A percentile compares a stretch with the other conserved stretches of the same genome.
Evolutionary conservation across 1,284 basidiomycete genomes (phyloP).

Genomic region (Marasmius tenuissimus): DNA sequence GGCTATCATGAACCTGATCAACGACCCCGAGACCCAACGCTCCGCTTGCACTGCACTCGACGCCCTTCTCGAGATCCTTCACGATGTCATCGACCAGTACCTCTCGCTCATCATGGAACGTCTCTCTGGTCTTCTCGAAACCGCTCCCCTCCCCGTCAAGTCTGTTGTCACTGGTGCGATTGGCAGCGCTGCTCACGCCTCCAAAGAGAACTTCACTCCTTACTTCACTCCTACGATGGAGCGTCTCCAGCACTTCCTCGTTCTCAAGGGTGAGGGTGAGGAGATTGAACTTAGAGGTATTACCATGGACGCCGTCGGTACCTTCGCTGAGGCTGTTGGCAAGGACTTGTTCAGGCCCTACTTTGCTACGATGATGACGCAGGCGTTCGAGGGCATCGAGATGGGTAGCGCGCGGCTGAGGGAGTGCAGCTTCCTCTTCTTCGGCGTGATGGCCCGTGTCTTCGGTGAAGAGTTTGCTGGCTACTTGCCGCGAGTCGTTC

Average conservation of each 20-base stretch:
- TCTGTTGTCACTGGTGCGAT: conserved; percentile 97
- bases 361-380: conserved; percentile 95
- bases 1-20: conserved; percentile 89
- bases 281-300: conserved; percentile 96
- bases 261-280: conserved; percentile 82
- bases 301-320: conserved; percentile 97
- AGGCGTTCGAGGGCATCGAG: conserved; percentile 89
- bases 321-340: conserved; percentile 97
- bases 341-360: conserved; percentile 94
- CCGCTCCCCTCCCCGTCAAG: conserved; percentile 86
- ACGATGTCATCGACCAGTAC: conserved; percentile 90
- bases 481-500: conserved; percentile 87
- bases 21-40: conserved; percentile 86
- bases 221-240: conserved; percentile 96
- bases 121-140: conserved; percentile 86
- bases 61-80: conserved; percentile 93
- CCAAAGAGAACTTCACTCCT: conserved; percentile 88
- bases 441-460: conserved; percentile 95
- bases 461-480: conserved; percentile 93
- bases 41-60: conserved; percentile 96
- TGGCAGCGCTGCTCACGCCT: conserved; percentile 97
- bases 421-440: conserved; percentile 98
- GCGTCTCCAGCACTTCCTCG: conserved; percentile 84
- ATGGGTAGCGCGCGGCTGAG: conserved; percentile 87
- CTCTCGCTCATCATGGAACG: conserved; percentile 95